phyloP scores from a whole-genome alignment of 139 green algal genomes.

The Micromonas commoda region DNA sequence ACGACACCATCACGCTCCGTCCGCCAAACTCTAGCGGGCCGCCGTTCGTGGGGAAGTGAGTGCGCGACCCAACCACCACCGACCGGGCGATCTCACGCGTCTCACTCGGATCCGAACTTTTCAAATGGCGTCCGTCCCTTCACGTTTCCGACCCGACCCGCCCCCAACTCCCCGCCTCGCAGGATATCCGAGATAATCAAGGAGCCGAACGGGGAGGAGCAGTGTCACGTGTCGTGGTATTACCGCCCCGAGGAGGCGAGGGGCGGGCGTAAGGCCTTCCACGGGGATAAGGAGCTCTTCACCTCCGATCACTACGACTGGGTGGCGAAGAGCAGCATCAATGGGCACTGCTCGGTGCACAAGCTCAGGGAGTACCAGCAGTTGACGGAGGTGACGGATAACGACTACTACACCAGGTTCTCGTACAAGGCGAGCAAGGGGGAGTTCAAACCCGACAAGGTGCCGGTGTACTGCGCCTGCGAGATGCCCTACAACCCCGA shows the following conservation, averaged over 20 bases:
- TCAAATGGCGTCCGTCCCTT: no score
- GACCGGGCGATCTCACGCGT: no score
- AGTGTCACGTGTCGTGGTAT: slow-evolving; percentile 65
- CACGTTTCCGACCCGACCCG: no score
- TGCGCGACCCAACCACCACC: no score
- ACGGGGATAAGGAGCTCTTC: slow-evolving; percentile 74
- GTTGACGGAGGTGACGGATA: slow-evolving; percentile 39
- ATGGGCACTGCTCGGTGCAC: slow-evolving; percentile 53
- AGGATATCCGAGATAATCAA: background rate
- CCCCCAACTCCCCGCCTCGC: no score
- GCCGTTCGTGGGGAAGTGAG: no score
- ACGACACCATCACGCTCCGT: no score
- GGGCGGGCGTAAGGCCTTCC: slow-evolving; percentile 60
- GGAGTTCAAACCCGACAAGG: slow-evolving; percentile 50
- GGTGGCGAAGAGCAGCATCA: slow-evolving; percentile 44
- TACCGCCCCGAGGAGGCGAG: slow-evolving; percentile 71
- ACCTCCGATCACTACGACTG: slow-evolving; percentile 55
- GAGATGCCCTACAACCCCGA: slow-evolving; percentile 83
- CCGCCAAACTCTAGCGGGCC: no score
- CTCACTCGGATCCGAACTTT: no score
- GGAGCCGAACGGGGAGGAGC: slow-evolving; percentile 28
- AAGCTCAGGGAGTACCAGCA: slow-evolving; percentile 53
- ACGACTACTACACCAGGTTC: slow-evolving; percentile 67
- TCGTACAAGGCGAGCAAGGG: slow-evolving; percentile 52
- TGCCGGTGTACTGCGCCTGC: slow-evolving; percentile 74